Evolutionary conservation across 2,329 filamentous ascomycete species (phyloP), one percentile per base, ranked within the genome.

Genomic region (Huntiella savannae): DNA sequence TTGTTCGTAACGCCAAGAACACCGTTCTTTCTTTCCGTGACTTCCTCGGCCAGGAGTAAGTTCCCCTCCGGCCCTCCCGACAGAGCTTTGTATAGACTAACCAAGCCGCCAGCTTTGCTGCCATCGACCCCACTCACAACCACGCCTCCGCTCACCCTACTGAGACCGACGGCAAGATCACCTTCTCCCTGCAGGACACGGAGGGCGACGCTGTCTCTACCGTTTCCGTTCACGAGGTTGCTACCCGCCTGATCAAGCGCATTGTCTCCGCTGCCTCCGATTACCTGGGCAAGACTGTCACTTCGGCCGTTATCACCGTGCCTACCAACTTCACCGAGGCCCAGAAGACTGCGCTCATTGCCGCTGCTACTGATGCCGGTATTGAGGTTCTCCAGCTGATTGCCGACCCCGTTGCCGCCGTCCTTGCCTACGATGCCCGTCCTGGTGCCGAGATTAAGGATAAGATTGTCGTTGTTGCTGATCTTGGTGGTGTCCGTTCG

Each of bases 11-110:
- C 65, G 73, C 85, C 53, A 75, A 76, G 61, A 96, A 96, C 71
- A 95, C 91, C 16, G 75, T 95, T 59, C 83, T 85, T 60, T 93
- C 84, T 69, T 98, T 96, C 71, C 79, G 86, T 64, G 91, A 98
- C 59, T 95, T 86, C 63, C 66, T 98, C 45, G 91, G 91, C 56
- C 83, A 93, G 73, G 82, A 93, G 82, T 92, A 77, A 50, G 75
- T 60, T 4, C 2, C 19, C 43, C 36, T 11, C 16, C 12, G 6
- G 5, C 19, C 5, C 19, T 13, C 19, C n/a, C 33, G 48, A 49
- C 50, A 40, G 36, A n/a, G 47, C 33, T 35, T 41, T 16, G 15
- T 34, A 36, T 13, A 40, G n/a, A 28, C 43, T 43, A 32, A 48
- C 40, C 22, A 28, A 41, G n/a, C 8, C 37, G 38, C 34, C 54